These are phyloP conservation scores for Claviceps purpurea DNA, from an alignment of 2,329 filamentous ascomycete species.

Conservation along the genomic window DNA sequence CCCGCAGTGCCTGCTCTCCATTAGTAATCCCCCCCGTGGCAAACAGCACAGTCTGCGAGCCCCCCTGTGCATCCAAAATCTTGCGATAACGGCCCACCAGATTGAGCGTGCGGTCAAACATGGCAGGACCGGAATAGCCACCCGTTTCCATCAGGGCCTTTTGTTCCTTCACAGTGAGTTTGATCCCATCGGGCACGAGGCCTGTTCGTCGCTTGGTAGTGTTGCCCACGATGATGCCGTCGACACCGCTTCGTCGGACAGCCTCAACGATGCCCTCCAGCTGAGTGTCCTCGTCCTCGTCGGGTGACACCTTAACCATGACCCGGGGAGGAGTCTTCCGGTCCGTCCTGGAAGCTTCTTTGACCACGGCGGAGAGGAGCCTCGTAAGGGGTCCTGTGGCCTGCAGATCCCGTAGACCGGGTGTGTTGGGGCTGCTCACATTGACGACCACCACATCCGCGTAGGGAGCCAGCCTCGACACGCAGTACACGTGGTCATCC, in stretches of 20 bases:
- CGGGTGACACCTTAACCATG: conserved; percentile 97
- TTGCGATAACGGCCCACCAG: conserved; percentile 70
- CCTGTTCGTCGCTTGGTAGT: conserved; percentile 76
- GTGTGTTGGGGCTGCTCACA: conserved; percentile 92
- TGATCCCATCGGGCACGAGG: conserved; percentile 52
- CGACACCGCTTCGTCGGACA: conserved; percentile 70
- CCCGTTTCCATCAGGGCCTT: conserved; percentile 61
- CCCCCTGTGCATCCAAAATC: conserved; percentile 41
- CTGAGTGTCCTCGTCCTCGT: conserved; percentile 78
- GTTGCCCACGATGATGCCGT: conserved; percentile 94
- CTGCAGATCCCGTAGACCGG: conserved; percentile 77
- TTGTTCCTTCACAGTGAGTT: conserved; percentile 53
- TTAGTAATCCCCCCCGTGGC: conserved; percentile 88
- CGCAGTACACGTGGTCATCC: conserved; percentile 79
- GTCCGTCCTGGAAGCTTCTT: conserved; percentile 55
- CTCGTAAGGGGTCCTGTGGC: conserved; percentile 68
- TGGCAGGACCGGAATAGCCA: conserved; percentile 80
- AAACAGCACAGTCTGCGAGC: conserved; percentile 67
- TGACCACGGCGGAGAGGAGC: conserved; percentile 71
- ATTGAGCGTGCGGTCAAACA: conserved; percentile 67
- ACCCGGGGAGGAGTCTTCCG: conserved; percentile 56
- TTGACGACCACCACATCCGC: conserved; percentile 97
- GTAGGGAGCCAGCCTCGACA: conserved; percentile 68
- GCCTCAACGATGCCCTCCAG: conserved; percentile 81
- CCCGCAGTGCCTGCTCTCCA: conserved; percentile 67